Percentiles rank a stretch among this genome's conserved stretches.
These are phyloP conservation scores for Alternaria infectoria DNA, from an alignment of 2,329 filamentous ascomycete species.

Conservation along the genomic window DNA sequence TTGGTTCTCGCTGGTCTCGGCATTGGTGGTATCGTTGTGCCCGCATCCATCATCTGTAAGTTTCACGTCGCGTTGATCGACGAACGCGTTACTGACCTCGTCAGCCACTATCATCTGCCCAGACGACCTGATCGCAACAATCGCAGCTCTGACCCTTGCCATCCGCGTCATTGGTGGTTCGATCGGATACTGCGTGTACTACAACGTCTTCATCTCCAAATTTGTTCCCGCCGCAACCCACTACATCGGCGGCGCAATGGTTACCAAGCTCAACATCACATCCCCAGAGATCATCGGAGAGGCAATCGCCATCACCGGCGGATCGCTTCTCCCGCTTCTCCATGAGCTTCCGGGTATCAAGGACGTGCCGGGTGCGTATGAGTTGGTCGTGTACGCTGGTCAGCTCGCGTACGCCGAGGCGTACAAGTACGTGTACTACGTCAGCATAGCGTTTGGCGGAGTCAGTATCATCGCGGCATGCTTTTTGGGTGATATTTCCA, in stretches of 20 bases:
- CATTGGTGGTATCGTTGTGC: constrained; percentile 72
- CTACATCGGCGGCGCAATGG: constrained; percentile 46
- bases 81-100: not conserved
- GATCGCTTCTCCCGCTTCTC: constrained; percentile 54
- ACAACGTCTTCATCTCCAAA: constrained; percentile 44
- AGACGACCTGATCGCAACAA: constrained; percentile 71
- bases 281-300: constrained; percentile 59
- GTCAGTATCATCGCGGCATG: constrained; percentile 62
- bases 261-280: constrained; percentile 58
- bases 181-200: constrained; percentile 64
- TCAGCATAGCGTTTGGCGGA: constrained; percentile 66
- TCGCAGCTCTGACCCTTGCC: constrained; percentile 69
- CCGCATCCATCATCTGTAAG: constrained; percentile 65
- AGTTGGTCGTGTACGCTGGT: constrained; percentile 59
- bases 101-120: constrained; percentile 70
- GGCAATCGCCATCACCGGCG: constrained; percentile 51
- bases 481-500: constrained; percentile 64
- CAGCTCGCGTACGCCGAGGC: constrained; percentile 63
- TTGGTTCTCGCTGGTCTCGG: constrained; percentile 67
- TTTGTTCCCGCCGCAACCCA: constrained; percentile 31
- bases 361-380: constrained; percentile 47
- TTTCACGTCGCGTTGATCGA: not conserved
- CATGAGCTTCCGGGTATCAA: constrained; percentile 55
- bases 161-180: constrained; percentile 71
- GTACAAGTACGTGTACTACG: constrained; percentile 68